phyloP scores from a whole-genome alignment of 495 filamentous ascomycete genomes.

The Hypoxylon lenormandii region DNA sequence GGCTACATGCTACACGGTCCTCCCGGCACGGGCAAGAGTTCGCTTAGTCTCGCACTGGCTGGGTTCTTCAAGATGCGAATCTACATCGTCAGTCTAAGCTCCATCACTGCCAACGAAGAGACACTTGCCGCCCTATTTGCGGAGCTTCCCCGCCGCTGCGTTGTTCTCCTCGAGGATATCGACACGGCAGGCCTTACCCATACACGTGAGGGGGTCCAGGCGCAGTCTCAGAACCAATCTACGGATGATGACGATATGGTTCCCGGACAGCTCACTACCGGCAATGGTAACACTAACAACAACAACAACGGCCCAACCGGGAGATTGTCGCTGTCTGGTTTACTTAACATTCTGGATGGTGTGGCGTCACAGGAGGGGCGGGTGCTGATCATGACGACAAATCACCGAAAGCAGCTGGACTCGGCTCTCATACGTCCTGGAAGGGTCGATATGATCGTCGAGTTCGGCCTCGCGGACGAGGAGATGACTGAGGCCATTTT shows the following conservation, averaged over 20 bases:
- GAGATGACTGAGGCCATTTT: constrained; percentile 62
- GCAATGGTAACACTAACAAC: constrained; percentile 29
- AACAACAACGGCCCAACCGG: constrained; percentile 44
- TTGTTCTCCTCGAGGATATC: constrained; percentile 80
- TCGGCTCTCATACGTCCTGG: constrained; percentile 80
- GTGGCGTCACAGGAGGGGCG: constrained; percentile 81
- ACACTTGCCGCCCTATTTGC: constrained; percentile 76
- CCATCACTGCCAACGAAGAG: constrained; percentile 75
- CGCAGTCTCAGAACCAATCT: background rate
- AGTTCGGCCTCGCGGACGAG: constrained; percentile 68
- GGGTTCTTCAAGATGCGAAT: constrained; percentile 77
- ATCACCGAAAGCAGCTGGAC: constrained; percentile 80
- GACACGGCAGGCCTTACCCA: constrained; percentile 78
- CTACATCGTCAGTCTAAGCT: constrained; percentile 75
- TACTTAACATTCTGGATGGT: constrained; percentile 84
- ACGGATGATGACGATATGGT: constrained; percentile 41
- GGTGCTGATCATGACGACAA: constrained; percentile 87
- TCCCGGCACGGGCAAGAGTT: constrained; percentile 81
- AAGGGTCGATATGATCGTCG: constrained; percentile 78
- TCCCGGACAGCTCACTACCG: constrained; percentile 45
- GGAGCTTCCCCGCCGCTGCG: constrained; percentile 72
- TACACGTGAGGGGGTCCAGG: constrained; percentile 56
- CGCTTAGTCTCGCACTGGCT: constrained; percentile 72
- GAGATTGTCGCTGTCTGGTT: constrained; percentile 77
- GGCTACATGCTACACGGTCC: constrained; percentile 92